Conservation (phyloP, 495 filamentous ascomycete genomes). For the Xylaria telfairii region DNA sequence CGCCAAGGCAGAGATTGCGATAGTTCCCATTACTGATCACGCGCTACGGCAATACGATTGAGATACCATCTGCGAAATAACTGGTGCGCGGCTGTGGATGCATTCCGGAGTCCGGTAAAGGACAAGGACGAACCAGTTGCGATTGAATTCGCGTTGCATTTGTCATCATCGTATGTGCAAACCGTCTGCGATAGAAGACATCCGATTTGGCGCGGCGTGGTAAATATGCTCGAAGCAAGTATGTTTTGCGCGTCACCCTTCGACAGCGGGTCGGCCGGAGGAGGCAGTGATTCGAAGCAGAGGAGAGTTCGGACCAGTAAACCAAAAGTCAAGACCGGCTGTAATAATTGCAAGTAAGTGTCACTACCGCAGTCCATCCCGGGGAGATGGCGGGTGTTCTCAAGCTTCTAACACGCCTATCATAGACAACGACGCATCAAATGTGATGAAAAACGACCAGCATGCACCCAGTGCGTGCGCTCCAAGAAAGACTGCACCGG, state of each 20-base stretch:
- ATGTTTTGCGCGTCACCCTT: slow-evolving; percentile 10
- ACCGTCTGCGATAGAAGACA: neutral
- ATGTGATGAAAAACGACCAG: slow-evolving; percentile 68
- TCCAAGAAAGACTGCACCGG: slow-evolving; percentile 57
- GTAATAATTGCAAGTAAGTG: slow-evolving; percentile 64
- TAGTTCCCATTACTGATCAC: neutral
- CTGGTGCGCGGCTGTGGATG: neutral
- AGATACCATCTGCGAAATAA: neutral
- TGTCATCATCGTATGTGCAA: slow-evolving; percentile 17
- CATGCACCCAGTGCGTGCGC: slow-evolving; percentile 61
- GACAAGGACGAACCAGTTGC: neutral
- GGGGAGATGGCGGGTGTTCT: neutral
- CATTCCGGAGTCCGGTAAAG: neutral
- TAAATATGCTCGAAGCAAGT: neutral
- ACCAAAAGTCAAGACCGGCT: slow-evolving; percentile 61
- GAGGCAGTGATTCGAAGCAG: slow-evolving; percentile 28
- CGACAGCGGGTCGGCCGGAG: neutral
- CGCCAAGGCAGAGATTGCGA: neutral
- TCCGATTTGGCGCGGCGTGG: neutral
- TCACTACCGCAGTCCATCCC: neutral
- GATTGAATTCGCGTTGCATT: neutral
- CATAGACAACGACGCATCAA: slow-evolving; percentile 66
- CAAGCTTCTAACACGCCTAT: slow-evolving; percentile 29
- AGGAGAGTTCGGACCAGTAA: slow-evolving; percentile 52
- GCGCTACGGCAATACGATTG: slow-evolving; percentile 1